Percentiles rank a stretch among this genome's conserved stretches.
Evolutionary conservation across 768 basidiomycete genomes (phyloP).

Genomic region (Rhizopogon sp.): DNA sequence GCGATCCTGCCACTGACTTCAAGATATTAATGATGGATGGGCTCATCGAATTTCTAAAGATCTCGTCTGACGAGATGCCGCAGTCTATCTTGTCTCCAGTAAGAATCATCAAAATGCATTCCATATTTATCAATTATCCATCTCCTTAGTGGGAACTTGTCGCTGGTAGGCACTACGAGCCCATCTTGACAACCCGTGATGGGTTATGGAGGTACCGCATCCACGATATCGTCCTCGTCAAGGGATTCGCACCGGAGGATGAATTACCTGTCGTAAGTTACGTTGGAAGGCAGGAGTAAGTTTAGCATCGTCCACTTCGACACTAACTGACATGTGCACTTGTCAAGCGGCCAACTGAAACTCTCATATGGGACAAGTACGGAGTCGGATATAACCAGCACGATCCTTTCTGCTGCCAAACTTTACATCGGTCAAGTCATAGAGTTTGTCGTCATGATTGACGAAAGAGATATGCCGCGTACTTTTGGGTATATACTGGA

Average conservation of each 20-base stretch:
- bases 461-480: slow-evolving; percentile 1
- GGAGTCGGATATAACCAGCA: slow-evolving; percentile 10
- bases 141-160: slow-evolving; percentile 3
- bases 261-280: slow-evolving; percentile 3
- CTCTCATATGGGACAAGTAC: slow-evolving; percentile 1
- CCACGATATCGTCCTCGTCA: slow-evolving; percentile 2
- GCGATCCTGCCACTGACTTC: slow-evolving; percentile 5
- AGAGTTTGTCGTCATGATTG: not conserved
- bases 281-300: slow-evolving; percentile 5
- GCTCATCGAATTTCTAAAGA: slow-evolving; percentile 7
- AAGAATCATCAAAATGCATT: not conserved
- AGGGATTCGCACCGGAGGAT: slow-evolving; percentile 6
- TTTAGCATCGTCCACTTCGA: not conserved
- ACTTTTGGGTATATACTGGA: slow-evolving; percentile 7
- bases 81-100: not conserved
- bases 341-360: not conserved
- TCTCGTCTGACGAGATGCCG: not conserved
- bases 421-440: not conserved
- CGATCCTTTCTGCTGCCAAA: slow-evolving; percentile 4
- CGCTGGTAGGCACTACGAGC: slow-evolving; percentile 2
- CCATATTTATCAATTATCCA: not conserved
- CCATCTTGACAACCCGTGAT: slow-evolving; percentile 3
- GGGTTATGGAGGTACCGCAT: slow-evolving; percentile 9
- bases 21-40: slow-evolving; percentile 2
- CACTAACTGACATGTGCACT: not conserved